These are phyloP conservation scores for Penicillium thymicola DNA, from an alignment of 2,329 filamentous ascomycete species.

Conservation along the genomic window DNA sequence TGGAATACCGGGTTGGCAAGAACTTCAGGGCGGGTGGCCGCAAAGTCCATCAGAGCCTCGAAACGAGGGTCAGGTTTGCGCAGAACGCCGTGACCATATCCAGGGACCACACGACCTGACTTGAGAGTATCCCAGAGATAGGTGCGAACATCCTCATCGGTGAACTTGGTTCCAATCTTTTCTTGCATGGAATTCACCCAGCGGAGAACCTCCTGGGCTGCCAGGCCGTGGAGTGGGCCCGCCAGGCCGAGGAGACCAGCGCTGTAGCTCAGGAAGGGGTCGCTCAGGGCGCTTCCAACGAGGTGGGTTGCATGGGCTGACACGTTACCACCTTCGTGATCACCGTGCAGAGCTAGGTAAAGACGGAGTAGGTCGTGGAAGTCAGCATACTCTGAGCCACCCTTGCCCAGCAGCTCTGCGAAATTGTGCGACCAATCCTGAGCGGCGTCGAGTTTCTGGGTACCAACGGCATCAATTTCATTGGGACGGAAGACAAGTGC, in stretches of 20 bases:
- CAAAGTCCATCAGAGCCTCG: constrained; percentile 95
- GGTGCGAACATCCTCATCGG: constrained; percentile 75
- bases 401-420: constrained; percentile 89
- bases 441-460: constrained; percentile 68
- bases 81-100: constrained; percentile 92
- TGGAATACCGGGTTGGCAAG: constrained; percentile 85
- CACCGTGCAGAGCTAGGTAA: constrained; percentile 93
- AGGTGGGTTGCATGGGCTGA: constrained; percentile 94
- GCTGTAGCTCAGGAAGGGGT: constrained; percentile 93
- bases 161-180: constrained; percentile 72
- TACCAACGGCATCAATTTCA: constrained; percentile 69
- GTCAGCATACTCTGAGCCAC: constrained; percentile 68
- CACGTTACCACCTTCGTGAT: constrained; percentile 97
- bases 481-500: constrained; percentile 97
- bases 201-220: constrained; percentile 92
- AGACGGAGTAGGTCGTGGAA: constrained; percentile 90
- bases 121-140: constrained; percentile 94
- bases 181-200: constrained; percentile 98
- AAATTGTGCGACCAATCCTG: constrained; percentile 99
- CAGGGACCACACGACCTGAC: constrained; percentile 88
- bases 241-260: constrained; percentile 93
- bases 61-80: constrained; percentile 97
- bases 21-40: constrained; percentile 78
- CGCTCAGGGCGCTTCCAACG: constrained; percentile 88
- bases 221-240: constrained; percentile 88